phyloP scores from a whole-genome alignment of 176 grass and related monocot species.

The Juncus inflexus region DNA sequence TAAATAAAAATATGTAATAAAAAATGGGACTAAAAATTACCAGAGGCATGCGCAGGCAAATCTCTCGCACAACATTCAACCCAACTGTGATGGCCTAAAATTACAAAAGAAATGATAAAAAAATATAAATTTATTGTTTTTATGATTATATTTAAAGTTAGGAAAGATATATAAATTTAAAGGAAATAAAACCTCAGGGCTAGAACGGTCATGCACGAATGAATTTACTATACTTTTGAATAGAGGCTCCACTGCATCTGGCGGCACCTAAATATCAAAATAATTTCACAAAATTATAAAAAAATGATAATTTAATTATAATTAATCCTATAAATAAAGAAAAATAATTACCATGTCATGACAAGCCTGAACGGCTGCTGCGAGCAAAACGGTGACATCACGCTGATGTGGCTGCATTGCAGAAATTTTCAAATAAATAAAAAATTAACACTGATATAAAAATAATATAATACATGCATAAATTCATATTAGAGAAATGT shows the following conservation, averaged over 20 bases:
- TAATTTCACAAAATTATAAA: not conserved
- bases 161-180: not conserved
- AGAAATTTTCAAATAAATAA: conserved; percentile 11
- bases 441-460: conserved; percentile 18
- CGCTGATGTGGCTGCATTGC: conserved; percentile 80
- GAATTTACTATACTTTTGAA: conserved; percentile 99
- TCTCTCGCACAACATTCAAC: conserved; percentile 91
- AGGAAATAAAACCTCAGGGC: conserved; percentile 60
- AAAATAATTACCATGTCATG: conserved; percentile 72
- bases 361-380: conserved; percentile 93
- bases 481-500: not conserved
- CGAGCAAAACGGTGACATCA: conserved; percentile 89
- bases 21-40: conserved; percentile 37
- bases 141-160: conserved; percentile 1
- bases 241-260: conserved; percentile 90
- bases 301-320: not conserved
- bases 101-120: not conserved
- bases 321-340: not conserved
- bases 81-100: conserved; percentile 87
- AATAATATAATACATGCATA: not conserved
- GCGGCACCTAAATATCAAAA: conserved; percentile 50
- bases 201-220: conserved; percentile 92
- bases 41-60: conserved; percentile 89
- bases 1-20: conserved; percentile 6
- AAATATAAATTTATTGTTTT: not conserved